Evolutionary conservation across 2,329 filamentous ascomycete species (phyloP).

Genomic region (Xylariomycetidae sp.): DNA sequence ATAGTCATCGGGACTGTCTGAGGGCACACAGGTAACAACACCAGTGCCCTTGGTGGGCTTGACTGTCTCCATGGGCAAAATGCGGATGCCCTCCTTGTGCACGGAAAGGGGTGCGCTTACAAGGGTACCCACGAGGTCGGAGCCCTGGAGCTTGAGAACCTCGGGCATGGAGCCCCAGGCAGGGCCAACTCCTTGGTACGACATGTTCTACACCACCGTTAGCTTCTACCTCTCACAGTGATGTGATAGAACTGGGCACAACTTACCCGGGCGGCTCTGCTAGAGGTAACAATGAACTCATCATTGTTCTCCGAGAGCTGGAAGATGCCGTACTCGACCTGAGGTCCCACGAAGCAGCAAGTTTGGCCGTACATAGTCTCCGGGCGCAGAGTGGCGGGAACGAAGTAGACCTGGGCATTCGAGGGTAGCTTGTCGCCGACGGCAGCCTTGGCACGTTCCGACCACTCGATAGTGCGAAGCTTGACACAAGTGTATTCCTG

Average conservation of each 20-base stretch:
- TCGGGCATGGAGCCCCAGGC: slow-evolving; percentile 48
- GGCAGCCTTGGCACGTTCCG: slow-evolving; percentile 63
- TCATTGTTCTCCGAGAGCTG: slow-evolving; percentile 59
- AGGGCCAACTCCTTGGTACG: slow-evolving; percentile 82
- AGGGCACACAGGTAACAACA: slow-evolving; percentile 92
- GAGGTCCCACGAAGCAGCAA: slow-evolving; percentile 90
- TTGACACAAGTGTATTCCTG: slow-evolving; percentile 94
- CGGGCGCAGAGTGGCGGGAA: slow-evolving; percentile 85
- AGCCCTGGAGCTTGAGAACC: slow-evolving; percentile 67
- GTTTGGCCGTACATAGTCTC: slow-evolving; percentile 99
- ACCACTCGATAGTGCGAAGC: slow-evolving; percentile 85
- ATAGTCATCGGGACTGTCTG: slow-evolving; percentile 92
- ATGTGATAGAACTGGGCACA: no score
- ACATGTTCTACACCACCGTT: no score
- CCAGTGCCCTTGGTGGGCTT: slow-evolving; percentile 92
- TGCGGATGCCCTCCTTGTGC: slow-evolving; percentile 75
- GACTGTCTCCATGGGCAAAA: slow-evolving; percentile 92
- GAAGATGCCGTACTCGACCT: slow-evolving; percentile 83
- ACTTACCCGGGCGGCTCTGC: slow-evolving; percentile 82
- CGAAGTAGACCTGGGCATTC: slow-evolving; percentile 75
- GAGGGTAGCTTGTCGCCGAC: slow-evolving; percentile 74
- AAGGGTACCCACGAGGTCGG: slow-evolving; percentile 79
- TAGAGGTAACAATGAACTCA: slow-evolving; percentile 77
- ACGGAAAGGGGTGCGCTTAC: slow-evolving; percentile 84
- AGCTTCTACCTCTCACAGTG: no score